Evolutionary conservation across 2,329 filamentous ascomycete genomes (phyloP).

Genomic region (Cladosporium sp.): DNA sequence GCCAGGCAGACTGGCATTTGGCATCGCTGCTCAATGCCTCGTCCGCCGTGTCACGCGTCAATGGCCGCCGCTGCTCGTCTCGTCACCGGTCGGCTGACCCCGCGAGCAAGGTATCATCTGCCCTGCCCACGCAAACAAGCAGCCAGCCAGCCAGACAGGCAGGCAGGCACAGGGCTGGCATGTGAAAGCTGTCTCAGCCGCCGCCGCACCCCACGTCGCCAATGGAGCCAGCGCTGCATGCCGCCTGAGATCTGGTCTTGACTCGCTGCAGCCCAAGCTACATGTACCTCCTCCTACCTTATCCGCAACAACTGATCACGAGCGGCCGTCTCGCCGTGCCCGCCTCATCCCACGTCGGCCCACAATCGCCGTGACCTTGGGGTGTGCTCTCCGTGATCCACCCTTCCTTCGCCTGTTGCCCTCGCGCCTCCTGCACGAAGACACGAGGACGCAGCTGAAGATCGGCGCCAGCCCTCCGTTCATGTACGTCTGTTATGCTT

Average conservation of each 20-base stretch:
- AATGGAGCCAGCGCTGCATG: neutral
- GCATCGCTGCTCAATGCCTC: constrained; percentile 5
- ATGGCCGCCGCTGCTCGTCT: no score
- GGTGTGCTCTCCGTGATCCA: neutral
- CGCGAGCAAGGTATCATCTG: constrained; percentile 7
- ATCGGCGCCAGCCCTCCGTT: constrained; percentile 4
- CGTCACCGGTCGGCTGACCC: constrained; percentile 12
- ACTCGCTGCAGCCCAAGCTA: constrained; percentile 4
- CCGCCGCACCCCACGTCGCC: neutral
- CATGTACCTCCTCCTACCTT: no score
- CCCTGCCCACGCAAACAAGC: neutral
- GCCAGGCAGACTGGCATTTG: neutral
- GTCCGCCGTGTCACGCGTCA: constrained; percentile 9
- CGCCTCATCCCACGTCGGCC: constrained; percentile 4
- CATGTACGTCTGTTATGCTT: neutral
- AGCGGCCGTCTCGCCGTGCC: neutral
- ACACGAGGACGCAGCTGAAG: constrained; percentile 3
- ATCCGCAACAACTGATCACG: neutral
- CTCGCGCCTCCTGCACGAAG: constrained; percentile 5
- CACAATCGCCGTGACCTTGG: neutral
- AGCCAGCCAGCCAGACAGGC: neutral
- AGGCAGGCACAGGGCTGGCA: neutral
- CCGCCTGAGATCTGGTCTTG: constrained; percentile 5
- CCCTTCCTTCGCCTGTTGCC: constrained; percentile 7
- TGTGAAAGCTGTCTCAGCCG: constrained; percentile 14